phyloP scores from a whole-genome alignment of 148 eudicot species.

The Cornus controversa region DNA sequence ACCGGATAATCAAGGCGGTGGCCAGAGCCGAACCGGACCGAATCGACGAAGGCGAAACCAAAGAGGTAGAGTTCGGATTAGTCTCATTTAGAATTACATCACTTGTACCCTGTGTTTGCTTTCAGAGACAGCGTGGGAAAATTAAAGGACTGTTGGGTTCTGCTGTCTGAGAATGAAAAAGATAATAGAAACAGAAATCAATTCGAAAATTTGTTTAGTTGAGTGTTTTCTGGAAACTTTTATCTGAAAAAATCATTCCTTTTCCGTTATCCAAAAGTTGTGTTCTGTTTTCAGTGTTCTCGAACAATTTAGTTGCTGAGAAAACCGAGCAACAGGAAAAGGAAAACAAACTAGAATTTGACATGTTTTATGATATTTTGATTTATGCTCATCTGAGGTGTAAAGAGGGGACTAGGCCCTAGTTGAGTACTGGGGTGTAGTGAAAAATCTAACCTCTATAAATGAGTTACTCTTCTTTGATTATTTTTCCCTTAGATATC shows the following conservation, averaged over 20 bases:
- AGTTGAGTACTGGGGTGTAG: background rate
- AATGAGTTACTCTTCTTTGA: too few relatives aligned
- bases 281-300: background rate
- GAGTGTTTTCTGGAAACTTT: too few relatives aligned
- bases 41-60: conserved; percentile 30
- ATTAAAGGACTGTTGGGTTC: background rate
- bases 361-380: background rate
- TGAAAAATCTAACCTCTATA: background rate
- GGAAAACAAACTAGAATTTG: too few relatives aligned
- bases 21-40: conserved; percentile 46
- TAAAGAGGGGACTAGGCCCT: background rate
- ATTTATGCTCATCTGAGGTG: background rate
- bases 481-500: too few relatives aligned
- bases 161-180: too few relatives aligned
- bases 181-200: too few relatives aligned
- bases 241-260: too few relatives aligned
- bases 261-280: too few relatives aligned
- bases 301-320: background rate
- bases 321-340: too few relatives aligned
- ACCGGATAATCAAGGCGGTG: conserved; percentile 30
- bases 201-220: too few relatives aligned
- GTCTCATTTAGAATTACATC: background rate
- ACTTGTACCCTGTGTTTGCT: background rate
- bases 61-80: conserved; percentile 41
- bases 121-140: background rate